phyloP scores from a whole-genome alignment of 805 yeast species.

The Saccharomycopsis olivae region DNA sequence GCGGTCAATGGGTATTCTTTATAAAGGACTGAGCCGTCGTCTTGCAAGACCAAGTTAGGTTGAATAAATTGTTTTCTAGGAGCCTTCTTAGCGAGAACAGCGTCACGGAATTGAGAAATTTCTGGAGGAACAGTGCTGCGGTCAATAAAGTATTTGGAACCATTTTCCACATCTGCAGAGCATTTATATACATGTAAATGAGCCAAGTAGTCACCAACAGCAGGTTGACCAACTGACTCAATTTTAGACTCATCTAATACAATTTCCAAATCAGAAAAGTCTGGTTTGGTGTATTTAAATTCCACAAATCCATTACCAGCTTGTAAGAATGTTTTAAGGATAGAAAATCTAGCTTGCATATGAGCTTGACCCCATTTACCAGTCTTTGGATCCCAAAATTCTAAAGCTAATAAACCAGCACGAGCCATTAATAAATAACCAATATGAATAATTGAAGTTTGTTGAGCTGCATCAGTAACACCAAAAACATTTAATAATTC shows the following conservation, averaged over 20 bases:
- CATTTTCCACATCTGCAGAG: constrained; percentile 59
- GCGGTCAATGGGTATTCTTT: constrained; percentile 66
- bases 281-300: constrained; percentile 36
- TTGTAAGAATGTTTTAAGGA: constrained; percentile 61
- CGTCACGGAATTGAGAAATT: constrained; percentile 52
- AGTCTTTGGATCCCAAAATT: constrained; percentile 77
- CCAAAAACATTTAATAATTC: constrained; percentile 67
- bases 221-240: constrained; percentile 56
- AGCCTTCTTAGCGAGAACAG: constrained; percentile 58
- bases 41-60: constrained; percentile 51
- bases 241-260: constrained; percentile 53
- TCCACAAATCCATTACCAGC: constrained; percentile 51
- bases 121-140: constrained; percentile 61
- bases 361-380: constrained; percentile 92
- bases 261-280: constrained; percentile 50
- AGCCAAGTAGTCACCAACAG: constrained; percentile 59
- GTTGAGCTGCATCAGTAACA: constrained; percentile 42
- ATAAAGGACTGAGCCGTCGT: constrained; percentile 24
- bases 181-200: constrained; percentile 73
- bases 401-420: constrained; percentile 76
- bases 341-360: constrained; percentile 86
- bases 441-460: constrained; percentile 51
- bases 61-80: constrained; percentile 83
- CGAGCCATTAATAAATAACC: constrained; percentile 78
- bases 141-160: constrained; percentile 51